Base-by-base conservation (phyloP, 163 green algal species). In the Chloromonas sp. region DNA sequence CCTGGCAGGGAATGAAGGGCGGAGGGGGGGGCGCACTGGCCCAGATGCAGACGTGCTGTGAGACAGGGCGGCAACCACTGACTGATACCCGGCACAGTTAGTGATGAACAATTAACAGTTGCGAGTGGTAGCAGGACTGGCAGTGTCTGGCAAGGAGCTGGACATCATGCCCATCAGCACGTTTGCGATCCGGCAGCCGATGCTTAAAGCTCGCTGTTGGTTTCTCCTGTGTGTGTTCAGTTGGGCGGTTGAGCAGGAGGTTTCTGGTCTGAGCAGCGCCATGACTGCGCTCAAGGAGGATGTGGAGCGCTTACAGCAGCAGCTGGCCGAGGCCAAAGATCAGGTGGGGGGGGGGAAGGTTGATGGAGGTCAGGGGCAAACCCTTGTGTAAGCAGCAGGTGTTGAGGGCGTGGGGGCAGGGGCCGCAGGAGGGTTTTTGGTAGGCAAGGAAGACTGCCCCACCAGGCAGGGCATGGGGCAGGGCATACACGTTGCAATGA, bases 161-260 rank as follows among this genome's bases (percentile, higher is more conserved):
- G 3, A 3, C 13, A 58, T 1, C 60, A 74, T 60, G 60, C 60
- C 13, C 79, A 82, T 14, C 57, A 13, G 14, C 78, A 82, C 5
- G 1, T 8, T 59, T 74, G 13, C 3, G 2, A 8, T 3, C 57
- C 2, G 1, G 8, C 60, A 58, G 60, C 8, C 36, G 2, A n/a
- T 74, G 13, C 2, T 11, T 1, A 58, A 11, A 58, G 11, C 60
- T 76, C 60, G 1, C 14, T 58, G 3, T 1, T 60, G 5, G 2
- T 2, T 5, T 59, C n/a, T 1, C 60, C 11, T 5, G 14, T 11
- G 15, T 61, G 61, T 61, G 36, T 58, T 15, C 81, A 84, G 81
- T 3, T 84, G 81, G 81, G 81, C n/a, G 57, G 66, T 84, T n/a
- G 66, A 78, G 81, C 81, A 84, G 57, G 61, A 84, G n/a, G 81